Evolutionary conservation across 768 basidiomycete genomes (phyloP), one percentile per base, ranked within the genome.

Genomic region (Mycena albidolilacea): DNA sequence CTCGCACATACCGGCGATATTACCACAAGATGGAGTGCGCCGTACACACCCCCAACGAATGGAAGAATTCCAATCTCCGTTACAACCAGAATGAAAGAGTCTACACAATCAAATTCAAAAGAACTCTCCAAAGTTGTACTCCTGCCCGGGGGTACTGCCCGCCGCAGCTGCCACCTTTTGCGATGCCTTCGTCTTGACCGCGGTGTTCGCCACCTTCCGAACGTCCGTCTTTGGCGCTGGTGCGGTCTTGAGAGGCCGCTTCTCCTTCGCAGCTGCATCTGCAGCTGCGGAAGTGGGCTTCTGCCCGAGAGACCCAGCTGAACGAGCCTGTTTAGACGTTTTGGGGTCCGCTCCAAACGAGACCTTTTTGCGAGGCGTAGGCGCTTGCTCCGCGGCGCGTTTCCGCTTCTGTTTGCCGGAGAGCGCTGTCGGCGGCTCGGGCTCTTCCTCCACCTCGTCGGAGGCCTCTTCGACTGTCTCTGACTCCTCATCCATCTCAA

Each of bases 61-160:
- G 23, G 63, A 57, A 63, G 46, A 76, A 46, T 41, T 64, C 35
- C 23, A 73, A 78, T 66, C 58, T 44, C 38, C 41, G 38, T 19
- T 55, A 2, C 17, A 35, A 44, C 46, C 64, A 3, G 14, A 7
- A 19, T 23, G 43, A 69, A 46, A 52, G 39, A 70, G 30, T 21
- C 21, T 4, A 44, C 19, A 44, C 54, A n/a, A 57, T 14, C 8
- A 43, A 43, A 43, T 10, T 74, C 77, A 85, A 80, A 91, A 91
- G 83, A 89, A 91, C 78, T 86, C 85, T 46, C 84, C 83, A 78
- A 92, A 92, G 78, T 90, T 88, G 78, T 92, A 92, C 38, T 84
- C 86, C 77, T 87, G 83, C 55, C 80, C 83, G 37, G 77, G 70
- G 48, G 78, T 67, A 57, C 76, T 72, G 30, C 73, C 69, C 7